A percentile compares a stretch with the other conserved stretches of the same genome.
Evolutionary conservation across 495 filamentous ascomycete species (phyloP).

Genomic region (Bacidia rubella): DNA sequence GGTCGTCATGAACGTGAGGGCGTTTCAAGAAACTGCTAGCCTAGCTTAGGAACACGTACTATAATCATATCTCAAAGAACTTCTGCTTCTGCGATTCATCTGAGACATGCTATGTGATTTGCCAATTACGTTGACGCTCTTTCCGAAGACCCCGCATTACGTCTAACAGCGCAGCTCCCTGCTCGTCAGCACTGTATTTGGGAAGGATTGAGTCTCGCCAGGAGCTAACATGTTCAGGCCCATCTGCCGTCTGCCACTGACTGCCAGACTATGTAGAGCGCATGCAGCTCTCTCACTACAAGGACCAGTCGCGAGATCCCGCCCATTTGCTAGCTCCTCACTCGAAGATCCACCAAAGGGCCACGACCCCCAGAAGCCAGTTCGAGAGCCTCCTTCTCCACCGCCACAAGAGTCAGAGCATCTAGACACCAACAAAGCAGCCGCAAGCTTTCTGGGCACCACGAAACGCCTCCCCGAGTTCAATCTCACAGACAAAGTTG

Average conservation of each 20-base stretch:
- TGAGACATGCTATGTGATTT: background rate
- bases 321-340: background rate
- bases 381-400: constrained; percentile 13
- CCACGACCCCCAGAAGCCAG: constrained; percentile 10
- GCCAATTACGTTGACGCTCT: background rate
- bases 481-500: constrained; percentile 60
- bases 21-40: too few species aligned
- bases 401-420: constrained; percentile 14
- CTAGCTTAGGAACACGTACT: too few species aligned
- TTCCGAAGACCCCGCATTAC: background rate
- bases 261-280: background rate
- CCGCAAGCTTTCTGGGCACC: constrained; percentile 15
- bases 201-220: too few species aligned
- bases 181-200: too few species aligned
- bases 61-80: too few species aligned
- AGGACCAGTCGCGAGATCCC: constrained; percentile 1
- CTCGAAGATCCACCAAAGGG: constrained; percentile 15
- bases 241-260: background rate
- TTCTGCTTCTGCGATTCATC: background rate
- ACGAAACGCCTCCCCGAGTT: constrained; percentile 58
- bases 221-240: background rate
- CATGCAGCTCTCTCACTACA: background rate
- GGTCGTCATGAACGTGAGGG: too few species aligned
- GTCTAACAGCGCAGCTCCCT: too few species aligned
- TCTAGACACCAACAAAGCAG: constrained; percentile 7